A percentile compares a stretch with the other conserved stretches of the same genome.
These are phyloP conservation scores for Withania somnifera DNA, from an alignment of 305 asterid species.

Conservation along the genomic window DNA sequence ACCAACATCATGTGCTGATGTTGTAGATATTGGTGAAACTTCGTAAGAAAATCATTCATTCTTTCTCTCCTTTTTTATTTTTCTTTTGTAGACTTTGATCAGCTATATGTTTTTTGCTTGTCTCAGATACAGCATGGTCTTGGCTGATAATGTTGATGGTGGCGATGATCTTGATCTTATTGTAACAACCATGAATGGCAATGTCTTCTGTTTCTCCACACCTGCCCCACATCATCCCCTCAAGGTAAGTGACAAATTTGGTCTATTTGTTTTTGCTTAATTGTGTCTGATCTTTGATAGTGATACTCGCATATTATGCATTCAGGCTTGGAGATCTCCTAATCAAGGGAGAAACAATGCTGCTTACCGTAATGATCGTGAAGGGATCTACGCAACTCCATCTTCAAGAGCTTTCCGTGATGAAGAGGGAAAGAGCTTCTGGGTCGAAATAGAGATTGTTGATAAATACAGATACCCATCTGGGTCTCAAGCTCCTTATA, in stretches of 20 bases:
- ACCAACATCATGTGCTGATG: conserved; percentile 96
- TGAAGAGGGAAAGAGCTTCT: conserved; percentile 94
- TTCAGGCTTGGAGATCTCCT: conserved; percentile 87
- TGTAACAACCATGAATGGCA: conserved; percentile 97
- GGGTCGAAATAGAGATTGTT: conserved; percentile 84
- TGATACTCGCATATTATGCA: conserved; percentile 20
- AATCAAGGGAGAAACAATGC: conserved; percentile 87
- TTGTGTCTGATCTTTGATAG: conserved; percentile 9
- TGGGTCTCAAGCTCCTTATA: conserved; percentile 90
- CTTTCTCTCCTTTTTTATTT: neutral
- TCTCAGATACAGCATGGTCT: conserved; percentile 96
- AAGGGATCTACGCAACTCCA: conserved; percentile 76
- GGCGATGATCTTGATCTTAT: conserved; percentile 98
- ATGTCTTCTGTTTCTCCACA: conserved; percentile 94
- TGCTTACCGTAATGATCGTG: conserved; percentile 58
- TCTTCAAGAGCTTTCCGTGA: conserved; percentile 89
- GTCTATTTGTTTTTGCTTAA: neutral
- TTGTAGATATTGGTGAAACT: conserved; percentile 98
- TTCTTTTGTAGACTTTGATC: too few species aligned
- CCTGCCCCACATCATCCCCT: conserved; percentile 98
- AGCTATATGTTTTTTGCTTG: too few species aligned
- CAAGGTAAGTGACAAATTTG: conserved; percentile 48
- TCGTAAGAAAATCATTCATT: conserved; percentile 48
- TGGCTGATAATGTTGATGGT: conserved; percentile 96
- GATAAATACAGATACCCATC: conserved; percentile 76